Conservation (phyloP, 2,329 filamentous ascomycete genomes). For the Colletotrichum karsti region DNA sequence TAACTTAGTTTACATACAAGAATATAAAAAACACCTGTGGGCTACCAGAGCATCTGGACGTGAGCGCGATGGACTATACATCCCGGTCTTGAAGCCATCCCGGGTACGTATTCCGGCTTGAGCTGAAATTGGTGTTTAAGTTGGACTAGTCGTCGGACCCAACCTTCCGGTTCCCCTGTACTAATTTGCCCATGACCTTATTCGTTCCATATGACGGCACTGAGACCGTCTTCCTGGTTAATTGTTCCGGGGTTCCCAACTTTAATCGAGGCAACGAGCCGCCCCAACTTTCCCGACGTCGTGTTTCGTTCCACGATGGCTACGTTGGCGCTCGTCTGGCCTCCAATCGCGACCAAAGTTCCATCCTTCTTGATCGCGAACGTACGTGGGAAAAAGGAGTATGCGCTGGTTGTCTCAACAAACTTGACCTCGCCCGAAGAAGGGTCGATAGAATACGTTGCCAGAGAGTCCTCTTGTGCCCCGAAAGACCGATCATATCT, state of each 20-base stretch:
- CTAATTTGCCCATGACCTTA: constrained; percentile 34
- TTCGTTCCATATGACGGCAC: constrained; percentile 57
- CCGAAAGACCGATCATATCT: constrained; percentile 67
- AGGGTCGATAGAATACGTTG: constrained; percentile 56
- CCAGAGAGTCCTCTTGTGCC: constrained; percentile 62
- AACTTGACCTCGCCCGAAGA: constrained; percentile 59
- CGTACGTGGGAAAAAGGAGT: constrained; percentile 68
- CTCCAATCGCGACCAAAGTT: constrained; percentile 67
- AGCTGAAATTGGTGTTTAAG: too few species aligned
- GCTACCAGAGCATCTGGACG: too few species aligned
- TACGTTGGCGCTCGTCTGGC: constrained; percentile 68
- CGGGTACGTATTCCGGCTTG: too few species aligned
- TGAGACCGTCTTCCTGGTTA: constrained; percentile 56
- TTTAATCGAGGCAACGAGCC: constrained; percentile 48
- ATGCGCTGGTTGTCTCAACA: constrained; percentile 62
- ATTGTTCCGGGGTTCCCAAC: constrained; percentile 49
- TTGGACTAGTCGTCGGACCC: neutral
- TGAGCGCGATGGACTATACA: too few species aligned
- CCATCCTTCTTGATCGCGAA: constrained; percentile 69
- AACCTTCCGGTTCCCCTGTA: neutral
- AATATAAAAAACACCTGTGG: too few species aligned
- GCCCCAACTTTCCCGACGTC: constrained; percentile 62
- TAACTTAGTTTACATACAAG: too few species aligned
- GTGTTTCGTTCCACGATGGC: constrained; percentile 65
- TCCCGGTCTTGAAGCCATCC: too few species aligned